Base-by-base conservation (phyloP, 2,329 filamentous ascomycete genomes). In the Pochonia chlamydosporia region DNA sequence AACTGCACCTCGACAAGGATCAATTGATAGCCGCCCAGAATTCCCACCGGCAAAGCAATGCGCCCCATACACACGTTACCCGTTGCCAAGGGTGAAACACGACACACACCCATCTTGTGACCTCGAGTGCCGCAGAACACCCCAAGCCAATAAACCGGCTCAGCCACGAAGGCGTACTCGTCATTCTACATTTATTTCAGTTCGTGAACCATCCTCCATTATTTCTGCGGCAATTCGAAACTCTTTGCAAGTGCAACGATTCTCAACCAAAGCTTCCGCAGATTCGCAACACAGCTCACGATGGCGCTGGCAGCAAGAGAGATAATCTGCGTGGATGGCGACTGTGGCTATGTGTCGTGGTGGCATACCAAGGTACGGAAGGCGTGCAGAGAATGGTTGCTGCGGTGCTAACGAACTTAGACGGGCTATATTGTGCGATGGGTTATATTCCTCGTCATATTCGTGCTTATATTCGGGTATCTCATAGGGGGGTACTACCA, bases 401-500 rank as follows among this genome's bases (percentile, higher is more conserved):
- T 21, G 33, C 43, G 44, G 39, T 46, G n/a, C 40, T 8, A n/a
- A 14, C 5, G 30, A 10, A 37, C 31, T 11, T 50, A 86, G 81
- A 76, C 74, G 30, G 84, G 81, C 48, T 66, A 76, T 47, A 82
- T 84, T 49, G 71, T 89, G 57, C 87, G 88, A 65, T 92, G 86
- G 79, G 73, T 76, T 40, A 67, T 92, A 50, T 80, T 91, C 59
- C 76, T 78, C 50, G 68, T 72, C 52, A 62, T 92, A 54, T 70
- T 87, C 56, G 49, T 75, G 47, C 47, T 81, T 50, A 66, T 88
- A 58, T 62, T 80, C 44, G 57, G 73, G 36, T 89, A 82, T 72
- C 71, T 90, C 57, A 54, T 87, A 46, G 72, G 79, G 49, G 86
- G 85, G 51, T 85, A 86, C 63, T 66, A 79, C 40, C 88, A 92